Conservation (phyloP, 352 stramenopile species). For the Phytophthora constricta region DNA sequence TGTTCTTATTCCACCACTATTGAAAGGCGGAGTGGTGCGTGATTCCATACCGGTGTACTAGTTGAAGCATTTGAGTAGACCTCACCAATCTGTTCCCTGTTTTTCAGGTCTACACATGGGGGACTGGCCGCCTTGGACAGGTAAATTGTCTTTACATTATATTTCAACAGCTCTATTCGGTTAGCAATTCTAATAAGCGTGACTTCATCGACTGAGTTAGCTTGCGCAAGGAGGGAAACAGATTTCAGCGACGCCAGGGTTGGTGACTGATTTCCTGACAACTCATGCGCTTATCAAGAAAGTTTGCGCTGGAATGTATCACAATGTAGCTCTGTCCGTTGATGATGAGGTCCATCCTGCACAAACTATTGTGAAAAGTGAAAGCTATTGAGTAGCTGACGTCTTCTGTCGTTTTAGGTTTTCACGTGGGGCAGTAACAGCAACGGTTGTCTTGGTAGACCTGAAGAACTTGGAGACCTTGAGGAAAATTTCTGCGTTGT, state of each 20-base stretch:
- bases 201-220: no score
- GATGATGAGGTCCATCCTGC: slow-evolving; percentile 77
- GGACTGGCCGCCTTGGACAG: slow-evolving; percentile 93
- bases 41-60: no score
- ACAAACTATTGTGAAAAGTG: background rate
- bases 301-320: slow-evolving; percentile 89
- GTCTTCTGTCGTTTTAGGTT: slow-evolving; percentile 50
- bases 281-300: slow-evolving; percentile 87
- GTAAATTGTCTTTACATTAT: slow-evolving; percentile 30
- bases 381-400: no score
- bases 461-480: slow-evolving; percentile 67
- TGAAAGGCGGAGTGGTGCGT: slow-evolving; percentile 78
- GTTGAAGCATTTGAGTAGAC: no score
- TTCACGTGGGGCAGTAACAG: slow-evolving; percentile 95
- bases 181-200: no score
- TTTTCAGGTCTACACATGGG: slow-evolving; percentile 90
- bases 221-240: slow-evolving; percentile 79
- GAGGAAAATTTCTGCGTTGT: slow-evolving; percentile 87
- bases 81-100: background rate
- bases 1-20: slow-evolving; percentile 86
- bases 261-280: slow-evolving; percentile 85
- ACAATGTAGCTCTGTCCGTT: slow-evolving; percentile 91
- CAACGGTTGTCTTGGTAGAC: slow-evolving; percentile 88
- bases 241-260: slow-evolving; percentile 64
- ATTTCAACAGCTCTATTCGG: background rate